Percentiles rank a stretch among this genome's conserved stretches.
Evolutionary conservation across 2,329 filamentous ascomycete genomes (phyloP).

Genomic region (Pseudocercospora ulei): DNA sequence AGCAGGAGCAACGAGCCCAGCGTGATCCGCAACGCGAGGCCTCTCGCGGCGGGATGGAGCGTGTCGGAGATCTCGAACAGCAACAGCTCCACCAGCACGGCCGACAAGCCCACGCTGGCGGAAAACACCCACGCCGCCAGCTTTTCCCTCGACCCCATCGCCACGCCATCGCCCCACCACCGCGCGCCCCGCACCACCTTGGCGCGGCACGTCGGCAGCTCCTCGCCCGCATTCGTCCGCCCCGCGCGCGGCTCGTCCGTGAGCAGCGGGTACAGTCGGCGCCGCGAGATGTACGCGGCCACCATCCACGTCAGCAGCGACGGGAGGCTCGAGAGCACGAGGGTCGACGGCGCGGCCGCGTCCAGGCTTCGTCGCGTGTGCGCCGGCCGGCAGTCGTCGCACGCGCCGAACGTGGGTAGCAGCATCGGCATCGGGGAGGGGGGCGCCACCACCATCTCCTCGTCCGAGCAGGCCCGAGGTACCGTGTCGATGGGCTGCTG

Average conservation of each 20-base stretch:
- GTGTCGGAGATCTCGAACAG: slow-evolving; percentile 74
- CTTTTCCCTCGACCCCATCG: slow-evolving; percentile 31
- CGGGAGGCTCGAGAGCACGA: slow-evolving; percentile 55
- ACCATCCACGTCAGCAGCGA: slow-evolving; percentile 61
- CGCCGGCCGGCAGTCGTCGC: slow-evolving; percentile 51
- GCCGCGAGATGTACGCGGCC: slow-evolving; percentile 53
- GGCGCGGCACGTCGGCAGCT: slow-evolving; percentile 49
- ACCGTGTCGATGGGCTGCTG: not conserved
- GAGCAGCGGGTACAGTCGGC: slow-evolving; percentile 63
- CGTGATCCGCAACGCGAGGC: slow-evolving; percentile 57
- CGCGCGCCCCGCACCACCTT: slow-evolving; percentile 38
- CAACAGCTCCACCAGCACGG: slow-evolving; percentile 69
- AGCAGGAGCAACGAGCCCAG: slow-evolving; percentile 62
- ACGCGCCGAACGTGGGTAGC: slow-evolving; percentile 38
- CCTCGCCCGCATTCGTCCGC: slow-evolving; percentile 53
- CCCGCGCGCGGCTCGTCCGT: slow-evolving; percentile 41
- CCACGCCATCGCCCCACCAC: slow-evolving; percentile 19
- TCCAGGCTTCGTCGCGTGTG: slow-evolving; percentile 39
- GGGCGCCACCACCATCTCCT: no score
- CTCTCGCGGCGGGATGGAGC: slow-evolving; percentile 57
- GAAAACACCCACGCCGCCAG: slow-evolving; percentile 54
- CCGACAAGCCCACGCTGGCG: slow-evolving; percentile 64
- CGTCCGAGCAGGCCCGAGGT: not conserved
- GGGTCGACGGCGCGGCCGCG: slow-evolving; percentile 41
- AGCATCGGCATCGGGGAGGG: no score